Evolutionary conservation across 495 filamentous ascomycete species (phyloP), one percentile per base, ranked within the genome.

Genomic region (Podospora didyma): DNA sequence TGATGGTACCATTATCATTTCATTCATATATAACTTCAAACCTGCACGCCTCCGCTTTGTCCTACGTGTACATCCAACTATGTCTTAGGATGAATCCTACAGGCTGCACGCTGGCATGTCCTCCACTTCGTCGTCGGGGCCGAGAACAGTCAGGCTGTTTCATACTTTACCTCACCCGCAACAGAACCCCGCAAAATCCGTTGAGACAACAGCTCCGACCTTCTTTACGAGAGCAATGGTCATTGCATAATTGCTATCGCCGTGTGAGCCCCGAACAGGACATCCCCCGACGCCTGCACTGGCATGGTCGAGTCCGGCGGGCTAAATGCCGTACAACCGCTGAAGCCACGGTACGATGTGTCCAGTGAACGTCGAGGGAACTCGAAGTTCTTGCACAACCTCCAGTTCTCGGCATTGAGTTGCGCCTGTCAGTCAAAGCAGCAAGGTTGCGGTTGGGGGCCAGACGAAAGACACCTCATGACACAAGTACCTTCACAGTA

Each of bases 401-500:
- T n/a, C n/a, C n/a, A 42, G n/a, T 17, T 17, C 39, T 42, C 39
- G 14, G 39, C 9, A 17, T 12, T 16, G 39, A 16, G 12, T 7
- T 2, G 39, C 39, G 12, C 14, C 39, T 17, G 39, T 14, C 39
- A 14, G 3, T 19, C 23, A 49, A 34, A 17, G 19, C n/a, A n/a
- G 47, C 23, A 49, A 28, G 20, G 19, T 7, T 24, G n/a, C n/a
- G n/a, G n/a, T 47, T 23, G 20, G 19, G 45, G 20, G 2, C 17
- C 2, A 22, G 12, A 22, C 10, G 45, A 21, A 7, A 5, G 22
- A 47, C 16, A 22, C 20, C 10, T 14, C 6, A 20, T 7, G 12
- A 7, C 23, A 26, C 47, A 62, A 59, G 62, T 63, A 63, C 60
- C 49, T 23, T 6, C 65, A 68, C 65, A 68, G 65, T 68, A 54